Percentiles rank a stretch among this genome's conserved stretches.
phyloP scores from a whole-genome alignment of 306 rosid species.

The Trichosanthes truncata region DNA sequence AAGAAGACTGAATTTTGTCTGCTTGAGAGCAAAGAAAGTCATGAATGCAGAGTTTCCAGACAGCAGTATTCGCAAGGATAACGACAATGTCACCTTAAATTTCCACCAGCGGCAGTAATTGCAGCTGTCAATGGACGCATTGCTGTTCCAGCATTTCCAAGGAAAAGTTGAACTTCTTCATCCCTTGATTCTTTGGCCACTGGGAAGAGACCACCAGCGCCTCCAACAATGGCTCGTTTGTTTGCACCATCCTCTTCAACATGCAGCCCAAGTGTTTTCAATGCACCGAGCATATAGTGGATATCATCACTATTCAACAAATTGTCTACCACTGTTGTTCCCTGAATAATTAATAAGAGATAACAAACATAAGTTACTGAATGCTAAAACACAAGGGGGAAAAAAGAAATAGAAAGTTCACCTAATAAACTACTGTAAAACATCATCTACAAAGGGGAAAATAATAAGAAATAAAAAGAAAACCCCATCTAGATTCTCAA shows the following conservation, averaged over 20 bases:
- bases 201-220: conserved; percentile 87
- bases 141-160: conserved; percentile 99
- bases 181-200: conserved; percentile 41
- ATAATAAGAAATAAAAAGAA: neutral
- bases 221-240: conserved; percentile 80
- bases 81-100: conserved; percentile 43
- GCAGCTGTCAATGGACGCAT: conserved; percentile 99
- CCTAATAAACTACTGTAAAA: neutral
- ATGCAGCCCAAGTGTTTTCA: conserved; percentile 63
- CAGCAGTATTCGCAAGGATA: neutral
- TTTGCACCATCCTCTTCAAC: conserved; percentile 69
- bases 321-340: conserved; percentile 94
- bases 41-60: neutral
- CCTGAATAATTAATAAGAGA: conserved; percentile 33
- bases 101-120: conserved; percentile 89
- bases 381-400: neutral
- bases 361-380: neutral
- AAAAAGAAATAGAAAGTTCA: neutral
- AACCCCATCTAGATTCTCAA: neutral
- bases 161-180: conserved; percentile 81
- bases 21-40: neutral
- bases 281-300: conserved; percentile 92
- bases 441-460: neutral
- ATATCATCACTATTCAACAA: conserved; percentile 84
- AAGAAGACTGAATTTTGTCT: neutral